A percentile compares a stretch with the other conserved stretches of the same genome.
These are phyloP conservation scores for Fusarium sp. DNA, from an alignment of 2,329 filamentous ascomycete genomes.

Conservation along the genomic window DNA sequence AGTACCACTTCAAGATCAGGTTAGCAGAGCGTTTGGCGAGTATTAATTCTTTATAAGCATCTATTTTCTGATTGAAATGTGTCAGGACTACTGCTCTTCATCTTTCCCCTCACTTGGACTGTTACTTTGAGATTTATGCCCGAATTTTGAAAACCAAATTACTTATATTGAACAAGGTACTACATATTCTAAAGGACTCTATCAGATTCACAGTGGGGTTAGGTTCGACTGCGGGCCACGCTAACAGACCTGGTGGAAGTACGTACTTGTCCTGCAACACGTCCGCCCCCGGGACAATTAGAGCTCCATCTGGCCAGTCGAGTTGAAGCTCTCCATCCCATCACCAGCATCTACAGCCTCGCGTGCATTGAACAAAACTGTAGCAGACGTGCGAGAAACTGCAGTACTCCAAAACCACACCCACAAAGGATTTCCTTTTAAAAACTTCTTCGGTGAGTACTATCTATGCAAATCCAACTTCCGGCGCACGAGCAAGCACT, in stretches of 20 bases:
- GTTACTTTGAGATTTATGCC: not conserved
- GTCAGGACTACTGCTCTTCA: not conserved
- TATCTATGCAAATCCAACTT: not conserved
- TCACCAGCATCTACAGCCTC: slow-evolving; percentile 34
- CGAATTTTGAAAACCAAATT: not conserved
- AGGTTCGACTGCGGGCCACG: slow-evolving; percentile 26
- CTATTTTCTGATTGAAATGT: not conserved
- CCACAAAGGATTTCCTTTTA: not conserved
- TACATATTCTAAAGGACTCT: not conserved
- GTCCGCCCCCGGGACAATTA: slow-evolving; percentile 21
- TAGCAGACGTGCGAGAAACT: not conserved
- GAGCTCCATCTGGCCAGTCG: slow-evolving; percentile 51
- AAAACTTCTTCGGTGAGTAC: slow-evolving; percentile 11
- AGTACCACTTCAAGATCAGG: not conserved
- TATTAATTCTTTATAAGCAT: not conserved
- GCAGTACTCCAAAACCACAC: not conserved
- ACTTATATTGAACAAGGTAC: slow-evolving; percentile 1
- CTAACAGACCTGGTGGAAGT: slow-evolving; percentile 29
- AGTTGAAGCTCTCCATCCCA: slow-evolving; percentile 43
- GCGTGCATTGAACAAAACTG: not conserved
- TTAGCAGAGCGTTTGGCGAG: not conserved
- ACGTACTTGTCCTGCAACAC: slow-evolving; percentile 39
- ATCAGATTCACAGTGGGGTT: slow-evolving; percentile 11
- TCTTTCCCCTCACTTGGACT: not conserved
- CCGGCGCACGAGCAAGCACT: slow-evolving; percentile 21